phyloP scores from a whole-genome alignment of 179 eudicot genomes.

The Silene coronaria region DNA sequence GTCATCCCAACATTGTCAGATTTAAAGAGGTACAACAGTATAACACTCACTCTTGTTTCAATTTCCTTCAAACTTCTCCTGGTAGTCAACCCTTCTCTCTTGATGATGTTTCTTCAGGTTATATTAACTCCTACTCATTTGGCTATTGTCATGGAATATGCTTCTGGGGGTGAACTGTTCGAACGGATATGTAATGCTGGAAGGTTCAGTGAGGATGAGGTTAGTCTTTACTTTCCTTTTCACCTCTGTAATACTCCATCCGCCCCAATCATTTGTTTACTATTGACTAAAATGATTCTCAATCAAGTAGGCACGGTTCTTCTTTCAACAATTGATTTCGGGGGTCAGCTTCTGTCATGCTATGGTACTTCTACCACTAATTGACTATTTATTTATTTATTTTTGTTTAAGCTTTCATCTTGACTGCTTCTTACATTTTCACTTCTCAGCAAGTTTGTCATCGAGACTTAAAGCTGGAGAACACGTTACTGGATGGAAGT shows the following conservation, averaged over 20 bases:
- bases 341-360: constrained; percentile 93
- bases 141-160: constrained; percentile 94
- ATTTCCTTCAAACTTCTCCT: too few species aligned
- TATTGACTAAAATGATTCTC: not conserved
- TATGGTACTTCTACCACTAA: constrained; percentile 45
- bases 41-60: too few species aligned
- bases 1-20: constrained; percentile 87
- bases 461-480: constrained; percentile 86
- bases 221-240: constrained; percentile 11
- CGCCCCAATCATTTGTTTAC: too few species aligned
- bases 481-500: constrained; percentile 87
- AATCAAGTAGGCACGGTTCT: constrained; percentile 68
- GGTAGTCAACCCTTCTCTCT: not conserved
- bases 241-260: not conserved
- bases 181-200: constrained; percentile 94
- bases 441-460: constrained; percentile 77
- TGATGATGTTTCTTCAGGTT: constrained; percentile 33
- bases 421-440: not conserved
- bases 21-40: constrained; percentile 69
- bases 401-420: not conserved
- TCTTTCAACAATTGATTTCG: constrained; percentile 86
- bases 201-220: constrained; percentile 95
- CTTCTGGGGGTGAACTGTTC: constrained; percentile 90
- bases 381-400: not conserved
- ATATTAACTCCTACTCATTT: constrained; percentile 84